Evolutionary conservation across 2,329 filamentous ascomycete species (phyloP), one percentile per base, ranked within the genome.

Genomic region (Tolypocladium tropicale): DNA sequence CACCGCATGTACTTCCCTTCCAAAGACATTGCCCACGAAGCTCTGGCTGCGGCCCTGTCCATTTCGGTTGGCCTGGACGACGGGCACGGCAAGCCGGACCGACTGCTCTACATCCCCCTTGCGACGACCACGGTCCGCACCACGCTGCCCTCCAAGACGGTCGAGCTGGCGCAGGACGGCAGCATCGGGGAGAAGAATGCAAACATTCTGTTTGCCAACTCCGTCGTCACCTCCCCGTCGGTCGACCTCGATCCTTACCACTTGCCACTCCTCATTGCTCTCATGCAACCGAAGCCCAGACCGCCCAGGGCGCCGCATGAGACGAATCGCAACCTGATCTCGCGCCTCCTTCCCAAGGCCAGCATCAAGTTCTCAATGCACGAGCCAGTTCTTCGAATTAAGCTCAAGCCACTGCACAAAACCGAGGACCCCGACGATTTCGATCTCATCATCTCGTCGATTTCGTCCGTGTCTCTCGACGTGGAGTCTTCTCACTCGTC

Each of bases 1-100:
- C 94, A 99, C 76, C 85, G 94, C 60, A 99, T 97, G 94, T 97
- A 99, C 72, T 99, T 99, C 67, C 89, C 92, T 2, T 84, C 88
- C 25, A 87, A 90, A 59, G 94, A 96, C 67, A 85, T 96, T 65
- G 94, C 94, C 14, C 94, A 99, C 69, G 93, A 99, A 76, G 94
- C 92, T 12, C 79, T 99, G 37, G 81, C 94, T 25, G 94, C 93
- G 21, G 94, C 92, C 4, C 84, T 99, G 43, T 96, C 94, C 1
- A 89, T 99, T 56, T 93, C 93, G 0, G 80, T 97, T 56, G 94
- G 91, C 41, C 78, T 99, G 37, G 92, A 96, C 65, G 91, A 96
- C 68, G 90, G 90, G n/a, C 83, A 86, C 32, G 89, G 88, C 10
- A 88, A 89, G 63, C 87, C 90, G 0, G 90, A 96, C 68, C 85